Base-by-base conservation (phyloP, 345 rosid genomes). In the Ricinus communis region DNA sequence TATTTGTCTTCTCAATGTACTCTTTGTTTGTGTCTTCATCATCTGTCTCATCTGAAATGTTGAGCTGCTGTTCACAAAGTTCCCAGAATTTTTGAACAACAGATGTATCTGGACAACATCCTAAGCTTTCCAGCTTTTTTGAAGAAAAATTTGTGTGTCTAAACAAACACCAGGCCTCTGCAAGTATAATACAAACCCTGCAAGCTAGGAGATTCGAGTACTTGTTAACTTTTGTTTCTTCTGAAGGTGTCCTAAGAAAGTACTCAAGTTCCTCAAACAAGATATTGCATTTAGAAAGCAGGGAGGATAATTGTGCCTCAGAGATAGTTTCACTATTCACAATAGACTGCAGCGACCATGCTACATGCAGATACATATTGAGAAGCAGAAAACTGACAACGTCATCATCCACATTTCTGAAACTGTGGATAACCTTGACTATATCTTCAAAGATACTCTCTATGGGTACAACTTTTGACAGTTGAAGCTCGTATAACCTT, bases 401-500 rank as follows among this genome's bases (percentile, higher is more conserved):
- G 95, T 92, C 97, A 65, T 86, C 87, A 79, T 90, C 88, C 83
- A 85, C 82, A 78, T 80, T 84, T 82, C 87, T 87, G 77, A 86
- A 84, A 79, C 72, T 79, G 61, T 64, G 87, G 74, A 92, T 90
- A 69, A 81, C 76, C 65, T 59, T 75, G 72, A 85, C 85, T 74
- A 91, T 58, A 83, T 95, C 96, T 56, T 82, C 88, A 79, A 75
- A 92, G 52, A 89, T 71, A 79, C 79, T 82, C 71, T 87, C 99
- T 76, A 86, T 73, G 52, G 82, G 86, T 59, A 89, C 88, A 76
- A 86, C 69, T 86, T 83, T 86, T 45, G 83, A 85, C 80, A 95
- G 77, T 70, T 92, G 99, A 81, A 95, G 97, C 90, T 95, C 97
- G 73, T 92, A 92, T 69, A 95, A 79, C 79, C 97, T 85, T 87